Conservation (phyloP, 1,284 basidiomycete species). For the Violaceomyces palustris region DNA sequence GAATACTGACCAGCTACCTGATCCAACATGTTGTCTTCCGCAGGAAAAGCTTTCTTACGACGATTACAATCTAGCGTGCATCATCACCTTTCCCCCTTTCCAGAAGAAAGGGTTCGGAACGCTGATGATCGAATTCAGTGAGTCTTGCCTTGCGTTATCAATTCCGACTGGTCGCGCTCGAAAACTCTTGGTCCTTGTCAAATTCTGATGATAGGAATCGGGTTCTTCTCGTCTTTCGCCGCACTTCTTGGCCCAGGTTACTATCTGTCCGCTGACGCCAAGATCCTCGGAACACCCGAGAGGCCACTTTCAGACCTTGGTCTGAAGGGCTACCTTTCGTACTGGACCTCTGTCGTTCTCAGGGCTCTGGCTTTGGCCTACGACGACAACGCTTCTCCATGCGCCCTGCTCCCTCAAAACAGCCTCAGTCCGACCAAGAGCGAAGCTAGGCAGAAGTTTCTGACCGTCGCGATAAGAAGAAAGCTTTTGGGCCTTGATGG, state of each 20-base stretch:
- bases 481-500: constrained; percentile 2
- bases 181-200: neutral
- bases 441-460: neutral
- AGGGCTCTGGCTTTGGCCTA: constrained; percentile 68
- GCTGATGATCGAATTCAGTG: constrained; percentile 97
- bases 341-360: constrained; percentile 80
- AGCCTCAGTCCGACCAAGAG: no score
- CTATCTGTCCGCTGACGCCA: constrained; percentile 73
- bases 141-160: no score
- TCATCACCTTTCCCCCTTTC: constrained; percentile 88
- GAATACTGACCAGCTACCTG: neutral
- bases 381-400: constrained; percentile 8
- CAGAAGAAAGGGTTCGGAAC: constrained; percentile 87
- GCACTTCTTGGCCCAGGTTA: constrained; percentile 72
- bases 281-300: constrained; percentile 84
- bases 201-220: neutral
- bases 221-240: no score
- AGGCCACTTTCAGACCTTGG: constrained; percentile 90
- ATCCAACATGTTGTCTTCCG: no score
- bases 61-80: constrained; percentile 94
- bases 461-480: constrained; percentile 1
- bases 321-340: constrained; percentile 80
- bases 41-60: constrained; percentile 95
- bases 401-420: no score
- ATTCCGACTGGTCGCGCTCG: neutral